phyloP scores from a whole-genome alignment of 441 rosid genomes.

The Pelargonium cotyledonis region DNA sequence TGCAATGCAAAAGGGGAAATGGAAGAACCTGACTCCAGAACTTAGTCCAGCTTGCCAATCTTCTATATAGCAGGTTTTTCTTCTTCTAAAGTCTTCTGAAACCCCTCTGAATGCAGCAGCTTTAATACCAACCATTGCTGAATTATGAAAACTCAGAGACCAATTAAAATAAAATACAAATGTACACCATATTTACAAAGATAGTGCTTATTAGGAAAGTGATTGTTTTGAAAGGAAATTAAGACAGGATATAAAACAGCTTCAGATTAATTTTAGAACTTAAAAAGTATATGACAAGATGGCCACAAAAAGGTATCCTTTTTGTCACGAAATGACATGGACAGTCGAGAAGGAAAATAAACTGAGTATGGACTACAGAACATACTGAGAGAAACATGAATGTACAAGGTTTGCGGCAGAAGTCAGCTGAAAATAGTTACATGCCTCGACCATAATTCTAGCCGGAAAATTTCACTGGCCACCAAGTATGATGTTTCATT shows the following conservation, averaged over 20 bases:
- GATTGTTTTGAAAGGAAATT: background rate
- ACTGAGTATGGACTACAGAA: background rate
- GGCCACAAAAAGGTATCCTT: background rate
- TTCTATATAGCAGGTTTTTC: conserved; percentile 31
- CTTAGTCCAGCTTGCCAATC: conserved; percentile 29
- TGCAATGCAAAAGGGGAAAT: background rate
- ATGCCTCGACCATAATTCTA: background rate
- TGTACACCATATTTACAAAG: background rate
- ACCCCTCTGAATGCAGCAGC: conserved; percentile 37
- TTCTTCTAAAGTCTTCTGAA: conserved; percentile 30
- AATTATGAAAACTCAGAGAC: background rate
- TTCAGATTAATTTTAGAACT: background rate
- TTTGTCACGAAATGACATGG: background rate
- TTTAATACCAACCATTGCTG: conserved; percentile 25
- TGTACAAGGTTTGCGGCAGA: background rate
- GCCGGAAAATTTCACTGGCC: too few relatives aligned
- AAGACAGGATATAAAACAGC: background rate
- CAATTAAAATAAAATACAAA: background rate
- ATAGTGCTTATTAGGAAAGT: background rate
- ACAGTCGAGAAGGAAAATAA: background rate
- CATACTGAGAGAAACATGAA: background rate
- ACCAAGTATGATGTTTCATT: too few relatives aligned
- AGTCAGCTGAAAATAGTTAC: background rate
- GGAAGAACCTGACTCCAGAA: conserved; percentile 28
- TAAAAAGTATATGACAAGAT: background rate